These are phyloP conservation scores for Solanum hybrid DNA, from an alignment of 305 asterid species.

Conservation along the genomic window DNA sequence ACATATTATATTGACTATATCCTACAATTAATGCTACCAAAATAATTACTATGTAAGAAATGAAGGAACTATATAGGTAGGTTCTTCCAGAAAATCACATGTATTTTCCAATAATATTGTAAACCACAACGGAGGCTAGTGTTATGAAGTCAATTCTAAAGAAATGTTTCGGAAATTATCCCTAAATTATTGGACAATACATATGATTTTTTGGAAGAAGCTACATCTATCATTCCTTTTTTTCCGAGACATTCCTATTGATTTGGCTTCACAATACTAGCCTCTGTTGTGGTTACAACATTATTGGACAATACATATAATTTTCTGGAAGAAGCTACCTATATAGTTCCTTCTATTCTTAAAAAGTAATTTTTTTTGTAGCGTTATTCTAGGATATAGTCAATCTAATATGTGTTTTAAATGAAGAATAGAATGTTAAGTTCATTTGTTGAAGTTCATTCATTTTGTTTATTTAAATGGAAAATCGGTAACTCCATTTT, in stretches of 20 bases:
- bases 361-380: not conserved
- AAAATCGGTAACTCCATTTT: not conserved
- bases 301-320: no score
- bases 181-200: no score
- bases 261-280: no score
- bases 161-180: no score
- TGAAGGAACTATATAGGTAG: not conserved
- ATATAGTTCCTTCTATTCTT: no score
- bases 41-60: not conserved
- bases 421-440: no score
- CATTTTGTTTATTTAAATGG: not conserved
- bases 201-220: no score
- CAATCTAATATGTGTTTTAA: not conserved
- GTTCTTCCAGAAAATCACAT: not conserved
- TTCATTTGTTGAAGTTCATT: not conserved
- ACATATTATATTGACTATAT: not conserved
- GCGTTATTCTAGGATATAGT: not conserved
- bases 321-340: no score
- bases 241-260: no score
- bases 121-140: not conserved
- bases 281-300: no score
- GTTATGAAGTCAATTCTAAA: not conserved
- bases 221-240: no score
- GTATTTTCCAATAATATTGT: not conserved
- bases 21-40: not conserved